phyloP scores from a whole-genome alignment of 1,284 basidiomycete genomes.

The Taiwanofungus camphoratus region DNA sequence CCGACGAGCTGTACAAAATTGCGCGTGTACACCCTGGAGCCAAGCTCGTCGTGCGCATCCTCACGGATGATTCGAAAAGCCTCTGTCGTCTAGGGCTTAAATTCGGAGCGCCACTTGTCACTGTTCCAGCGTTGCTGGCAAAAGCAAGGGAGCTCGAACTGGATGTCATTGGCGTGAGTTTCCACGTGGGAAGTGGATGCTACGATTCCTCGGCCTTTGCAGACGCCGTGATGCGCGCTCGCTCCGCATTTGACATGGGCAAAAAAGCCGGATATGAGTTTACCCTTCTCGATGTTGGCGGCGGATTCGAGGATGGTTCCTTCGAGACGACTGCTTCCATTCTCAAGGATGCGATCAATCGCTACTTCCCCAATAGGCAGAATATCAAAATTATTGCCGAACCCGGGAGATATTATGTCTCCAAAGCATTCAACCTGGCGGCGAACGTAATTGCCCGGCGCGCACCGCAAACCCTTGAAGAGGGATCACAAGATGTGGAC shows the following conservation, averaged over 20 bases:
- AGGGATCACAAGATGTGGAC: slow-evolving; percentile 23
- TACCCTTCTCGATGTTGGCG: slow-evolving; percentile 86
- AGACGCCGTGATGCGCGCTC: slow-evolving; percentile 85
- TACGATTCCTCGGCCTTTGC: slow-evolving; percentile 89
- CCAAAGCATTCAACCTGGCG: slow-evolving; percentile 89
- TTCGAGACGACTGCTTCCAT: slow-evolving; percentile 82
- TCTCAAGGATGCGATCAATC: slow-evolving; percentile 68
- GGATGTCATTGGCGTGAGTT: slow-evolving; percentile 91
- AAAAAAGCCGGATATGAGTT: slow-evolving; percentile 79
- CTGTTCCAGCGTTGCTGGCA: slow-evolving; percentile 75
- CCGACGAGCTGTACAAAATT: slow-evolving; percentile 96
- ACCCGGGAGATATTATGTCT: slow-evolving; percentile 93
- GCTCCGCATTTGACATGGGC: slow-evolving; percentile 86
- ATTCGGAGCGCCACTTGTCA: slow-evolving; percentile 88
- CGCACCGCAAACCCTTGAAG: slow-evolving; percentile 41
- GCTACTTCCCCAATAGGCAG: slow-evolving; percentile 80
- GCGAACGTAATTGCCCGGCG: slow-evolving; percentile 92
- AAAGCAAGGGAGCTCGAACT: slow-evolving; percentile 80
- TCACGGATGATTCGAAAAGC: slow-evolving; percentile 95
- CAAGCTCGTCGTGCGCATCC: slow-evolving; percentile 88
- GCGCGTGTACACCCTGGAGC: slow-evolving; percentile 78
- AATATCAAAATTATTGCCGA: slow-evolving; percentile 89
- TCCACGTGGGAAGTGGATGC: slow-evolving; percentile 98
- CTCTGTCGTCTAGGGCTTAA: slow-evolving; percentile 93
- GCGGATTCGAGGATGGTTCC: slow-evolving; percentile 89